Evolutionary conservation across 345 rosid genomes (phyloP), one percentile per base, ranked within the genome.

Genomic region (Moricandia moricandioides): DNA sequence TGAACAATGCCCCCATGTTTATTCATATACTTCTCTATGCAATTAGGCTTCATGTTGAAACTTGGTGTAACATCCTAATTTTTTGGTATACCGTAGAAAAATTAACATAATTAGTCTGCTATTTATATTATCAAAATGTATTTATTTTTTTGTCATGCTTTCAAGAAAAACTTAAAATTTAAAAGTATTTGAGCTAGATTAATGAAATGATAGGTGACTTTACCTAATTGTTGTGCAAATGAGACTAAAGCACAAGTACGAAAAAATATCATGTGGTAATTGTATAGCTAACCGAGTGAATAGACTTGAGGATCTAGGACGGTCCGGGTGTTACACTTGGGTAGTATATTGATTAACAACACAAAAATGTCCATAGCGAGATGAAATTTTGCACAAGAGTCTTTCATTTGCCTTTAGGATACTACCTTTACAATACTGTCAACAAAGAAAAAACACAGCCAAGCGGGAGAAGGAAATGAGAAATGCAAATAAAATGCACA

Each of bases 401-500:
- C n/a, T 34, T 62, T 62, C 31, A 34, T 16, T 33, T 47, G 68
- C 62, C 62, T 59, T 60, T 0, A 11, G 49, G 47, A 40, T 13
- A 30, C 31, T 37, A 26, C 13, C 60, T 61, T 30, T 18, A 62
- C 35, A 62, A 45, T 49, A 39, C n/a, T 65, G 67, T 30, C 49
- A 66, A 57, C 72, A 74, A 34, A 24, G 30, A 7, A 14, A 47
- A 49, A 16, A 49, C 55, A 49, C 21, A 6, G 52, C 45, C 66
- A 45, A 66, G 17, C 66, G 33, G 43, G 7, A 30, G 8, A 51
- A 62, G 39, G 12, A 47, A 49, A 27, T 27, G 10, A 75, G 33
- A 51, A 35, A n/a, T 60, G 39, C 67, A 67, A 39, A 69, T 49
- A 5, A 34, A 31, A 34, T 69, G 34, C 51, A 69, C 9, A 55